Conservation (phyloP, 805 yeast genomes). For the Candida parachauliodes region DNA sequence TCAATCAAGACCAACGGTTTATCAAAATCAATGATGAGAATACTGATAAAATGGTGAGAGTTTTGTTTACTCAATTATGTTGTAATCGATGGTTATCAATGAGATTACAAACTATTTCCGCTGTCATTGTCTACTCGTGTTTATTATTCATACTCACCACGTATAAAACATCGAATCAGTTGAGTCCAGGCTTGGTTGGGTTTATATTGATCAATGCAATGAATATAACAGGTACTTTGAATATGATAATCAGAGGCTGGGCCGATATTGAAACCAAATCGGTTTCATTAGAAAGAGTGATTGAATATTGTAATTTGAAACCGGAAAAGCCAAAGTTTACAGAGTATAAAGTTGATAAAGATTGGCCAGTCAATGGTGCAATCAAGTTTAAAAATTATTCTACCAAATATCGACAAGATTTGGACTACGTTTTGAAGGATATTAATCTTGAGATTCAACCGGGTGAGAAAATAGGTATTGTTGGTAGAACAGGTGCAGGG, state of each 20-base stretch:
- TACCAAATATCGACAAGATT: slow-evolving; percentile 78
- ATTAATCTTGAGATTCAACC: slow-evolving; percentile 62
- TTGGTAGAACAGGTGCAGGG: slow-evolving; percentile 91
- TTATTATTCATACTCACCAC: slow-evolving; percentile 23
- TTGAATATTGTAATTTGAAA: slow-evolving; percentile 31
- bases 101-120: slow-evolving; percentile 34
- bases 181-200: slow-evolving; percentile 34
- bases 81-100: slow-evolving; percentile 34
- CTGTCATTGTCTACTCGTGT: slow-evolving; percentile 25
- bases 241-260: slow-evolving; percentile 30
- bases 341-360: slow-evolving; percentile 28
- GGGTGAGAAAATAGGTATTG: slow-evolving; percentile 87
- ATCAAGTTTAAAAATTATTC: slow-evolving; percentile 68
- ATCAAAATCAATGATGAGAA: slow-evolving; percentile 18
- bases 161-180: slow-evolving; percentile 16
- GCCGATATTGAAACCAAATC: slow-evolving; percentile 33
- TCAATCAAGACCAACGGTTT: slow-evolving; percentile 24
- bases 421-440: slow-evolving; percentile 73
- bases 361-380: slow-evolving; percentile 82
- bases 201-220: slow-evolving; percentile 35
- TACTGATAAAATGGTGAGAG: slow-evolving; percentile 20
- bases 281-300: slow-evolving; percentile 33
- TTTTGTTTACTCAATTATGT: slow-evolving; percentile 17
- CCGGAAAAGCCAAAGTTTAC: slow-evolving; percentile 47
- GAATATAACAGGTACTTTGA: slow-evolving; percentile 26